These are phyloP conservation scores for Tulasnella sp. DNA, from an alignment of 768 basidiomycete genomes.

Conservation along the genomic window DNA sequence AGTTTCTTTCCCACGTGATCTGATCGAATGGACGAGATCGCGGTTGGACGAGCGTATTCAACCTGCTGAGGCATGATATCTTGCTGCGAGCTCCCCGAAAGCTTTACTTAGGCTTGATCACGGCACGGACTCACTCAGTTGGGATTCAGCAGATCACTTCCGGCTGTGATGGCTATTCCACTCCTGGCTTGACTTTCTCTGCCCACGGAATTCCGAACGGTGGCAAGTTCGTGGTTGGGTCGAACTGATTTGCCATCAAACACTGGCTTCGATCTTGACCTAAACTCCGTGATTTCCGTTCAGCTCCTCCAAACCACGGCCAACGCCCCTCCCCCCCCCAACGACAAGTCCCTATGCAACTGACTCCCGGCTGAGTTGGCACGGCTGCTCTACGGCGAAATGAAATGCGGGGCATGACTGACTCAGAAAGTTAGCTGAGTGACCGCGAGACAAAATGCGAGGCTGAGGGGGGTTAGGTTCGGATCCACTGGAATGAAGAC, in stretches of 20 bases:
- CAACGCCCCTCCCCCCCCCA: too few relatives aligned
- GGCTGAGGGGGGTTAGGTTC: not conserved
- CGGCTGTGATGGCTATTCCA: too few relatives aligned
- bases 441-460: not conserved
- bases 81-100: not conserved
- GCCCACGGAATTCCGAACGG: too few relatives aligned
- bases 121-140: too few relatives aligned
- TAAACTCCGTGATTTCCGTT: not conserved
- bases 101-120: not conserved
- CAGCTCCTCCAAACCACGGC: too few relatives aligned
- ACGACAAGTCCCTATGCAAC: not conserved
- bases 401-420: not conserved
- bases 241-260: too few relatives aligned
- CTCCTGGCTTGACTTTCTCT: too few relatives aligned
- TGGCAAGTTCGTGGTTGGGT: too few relatives aligned
- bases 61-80: slow-evolving; percentile 25
- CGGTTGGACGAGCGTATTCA: slow-evolving; percentile 18
- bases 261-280: not conserved
- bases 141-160: too few relatives aligned
- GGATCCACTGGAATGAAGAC: not conserved
- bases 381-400: not conserved
- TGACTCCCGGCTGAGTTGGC: not conserved
- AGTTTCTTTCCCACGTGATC: slow-evolving; percentile 19
- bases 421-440: not conserved
- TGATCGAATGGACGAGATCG: not conserved